Percentiles rank a stretch among this genome's conserved stretches.
These are phyloP conservation scores for Phyllosticta citrichinensis DNA, from an alignment of 2,329 filamentous ascomycete species.

Conservation along the genomic window DNA sequence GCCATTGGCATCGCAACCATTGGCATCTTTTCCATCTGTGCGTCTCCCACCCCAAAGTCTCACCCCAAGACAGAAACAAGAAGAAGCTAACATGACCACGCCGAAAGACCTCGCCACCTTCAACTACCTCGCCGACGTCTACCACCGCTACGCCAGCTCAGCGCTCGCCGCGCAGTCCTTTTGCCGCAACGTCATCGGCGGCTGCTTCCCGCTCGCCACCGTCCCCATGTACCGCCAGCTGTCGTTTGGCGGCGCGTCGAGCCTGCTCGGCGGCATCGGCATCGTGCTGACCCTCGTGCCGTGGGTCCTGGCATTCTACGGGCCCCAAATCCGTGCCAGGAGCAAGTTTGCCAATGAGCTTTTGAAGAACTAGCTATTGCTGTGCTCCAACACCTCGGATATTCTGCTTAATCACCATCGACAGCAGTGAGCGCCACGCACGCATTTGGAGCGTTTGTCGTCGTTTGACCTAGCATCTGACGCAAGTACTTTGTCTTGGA, in stretches of 20 bases:
- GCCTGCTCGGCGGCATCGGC: constrained; percentile 63
- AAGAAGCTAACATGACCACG: constrained; percentile 12
- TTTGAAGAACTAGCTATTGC: constrained; percentile 13
- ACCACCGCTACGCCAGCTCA: constrained; percentile 74
- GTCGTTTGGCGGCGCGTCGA: constrained; percentile 61
- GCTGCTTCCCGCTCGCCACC: constrained; percentile 70
- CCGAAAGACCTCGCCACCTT: constrained; percentile 58
- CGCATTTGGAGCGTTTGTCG: background rate
- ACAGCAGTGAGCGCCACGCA: background rate
- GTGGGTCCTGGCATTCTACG: constrained; percentile 74
- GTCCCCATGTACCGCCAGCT: constrained; percentile 61
- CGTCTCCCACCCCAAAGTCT: background rate
- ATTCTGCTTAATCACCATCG: background rate
- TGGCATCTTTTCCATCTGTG: constrained; percentile 75
- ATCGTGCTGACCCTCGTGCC: constrained; percentile 65
- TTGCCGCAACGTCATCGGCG: constrained; percentile 74
- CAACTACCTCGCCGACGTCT: constrained; percentile 86
- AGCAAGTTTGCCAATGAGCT: constrained; percentile 60
- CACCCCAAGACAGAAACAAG: no score
- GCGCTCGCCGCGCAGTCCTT: constrained; percentile 80
- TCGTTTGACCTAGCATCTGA: background rate
- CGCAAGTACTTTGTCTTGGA: no score
- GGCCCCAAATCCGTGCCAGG: constrained; percentile 61
- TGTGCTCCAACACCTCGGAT: background rate
- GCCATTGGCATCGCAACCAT: constrained; percentile 67